phyloP scores from a whole-genome alignment of 1,139 yeast genomes.

The Nematodospora anomalae region DNA sequence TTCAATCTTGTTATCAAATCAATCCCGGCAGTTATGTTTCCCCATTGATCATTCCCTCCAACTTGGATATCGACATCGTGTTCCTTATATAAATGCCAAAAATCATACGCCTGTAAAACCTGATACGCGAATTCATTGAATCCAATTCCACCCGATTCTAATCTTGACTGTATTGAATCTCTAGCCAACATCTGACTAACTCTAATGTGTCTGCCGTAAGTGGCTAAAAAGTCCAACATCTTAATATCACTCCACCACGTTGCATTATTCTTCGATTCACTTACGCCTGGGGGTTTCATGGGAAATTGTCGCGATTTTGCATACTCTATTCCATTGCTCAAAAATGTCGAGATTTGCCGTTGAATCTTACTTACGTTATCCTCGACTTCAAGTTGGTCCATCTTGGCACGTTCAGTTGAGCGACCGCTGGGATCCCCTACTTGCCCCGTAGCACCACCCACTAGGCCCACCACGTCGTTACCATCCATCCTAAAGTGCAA shows the following conservation, averaged over 20 bases:
- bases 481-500: slow-evolving; percentile 85
- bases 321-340: slow-evolving; percentile 59
- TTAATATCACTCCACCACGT: slow-evolving; percentile 84
- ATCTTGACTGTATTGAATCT: slow-evolving; percentile 79
- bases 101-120: slow-evolving; percentile 89
- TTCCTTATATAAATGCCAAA: slow-evolving; percentile 71
- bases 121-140: slow-evolving; percentile 94
- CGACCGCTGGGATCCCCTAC: slow-evolving; percentile 99
- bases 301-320: slow-evolving; percentile 60
- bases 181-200: slow-evolving; percentile 86
- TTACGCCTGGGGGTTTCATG: slow-evolving; percentile 12
- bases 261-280: slow-evolving; percentile 53
- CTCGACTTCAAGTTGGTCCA: slow-evolving; percentile 52
- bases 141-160: slow-evolving; percentile 78
- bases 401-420: slow-evolving; percentile 63
- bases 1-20: slow-evolving; percentile 75
- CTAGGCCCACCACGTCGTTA: slow-evolving; percentile 75
- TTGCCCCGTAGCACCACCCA: slow-evolving; percentile 97
- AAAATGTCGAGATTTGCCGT: slow-evolving; percentile 60
- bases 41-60: slow-evolving; percentile 99
- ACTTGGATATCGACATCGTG: slow-evolving; percentile 71
- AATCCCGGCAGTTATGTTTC: slow-evolving; percentile 94
- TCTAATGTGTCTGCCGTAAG: slow-evolving; percentile 77
- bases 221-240: slow-evolving; percentile 74
- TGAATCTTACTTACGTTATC: slow-evolving; percentile 65